Evolutionary conservation across 208 protist species (phyloP).

Genomic region (Angomonas ambiguus): DNA sequence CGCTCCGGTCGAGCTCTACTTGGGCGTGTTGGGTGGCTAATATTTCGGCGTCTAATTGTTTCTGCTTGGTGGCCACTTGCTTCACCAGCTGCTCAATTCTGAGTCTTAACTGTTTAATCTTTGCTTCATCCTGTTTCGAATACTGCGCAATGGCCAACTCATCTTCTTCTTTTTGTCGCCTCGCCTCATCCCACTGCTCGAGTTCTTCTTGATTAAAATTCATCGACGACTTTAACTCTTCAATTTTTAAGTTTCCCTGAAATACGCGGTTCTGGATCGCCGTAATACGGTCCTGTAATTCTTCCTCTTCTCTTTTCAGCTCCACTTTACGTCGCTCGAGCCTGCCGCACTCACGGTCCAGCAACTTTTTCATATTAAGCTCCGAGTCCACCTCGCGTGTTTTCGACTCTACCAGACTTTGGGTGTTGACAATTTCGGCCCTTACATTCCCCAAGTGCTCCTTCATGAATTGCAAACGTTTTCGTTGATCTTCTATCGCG

Average conservation of each 20-base stretch:
- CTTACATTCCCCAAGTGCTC: conserved; percentile 91
- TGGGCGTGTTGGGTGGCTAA: conserved; percentile 83
- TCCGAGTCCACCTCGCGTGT: conserved; percentile 89
- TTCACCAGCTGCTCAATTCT: conserved; percentile 72
- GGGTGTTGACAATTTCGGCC: conserved; percentile 85
- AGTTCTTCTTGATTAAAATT: conserved; percentile 93
- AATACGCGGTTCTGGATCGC: conserved; percentile 85
- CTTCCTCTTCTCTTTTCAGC: conserved; percentile 43
- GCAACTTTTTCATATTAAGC: conserved; percentile 84
- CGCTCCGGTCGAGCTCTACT: conserved; percentile 91
- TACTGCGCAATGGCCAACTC: conserved; percentile 88
- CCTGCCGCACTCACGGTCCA: conserved; percentile 83
- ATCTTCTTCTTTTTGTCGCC: conserved; percentile 93
- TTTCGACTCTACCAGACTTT: conserved; percentile 86
- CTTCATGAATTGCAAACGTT: conserved; percentile 83
- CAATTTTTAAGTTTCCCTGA: conserved; percentile 88
- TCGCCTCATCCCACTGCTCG: conserved; percentile 92
- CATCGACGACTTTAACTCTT: conserved; percentile 87
- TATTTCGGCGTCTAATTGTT: conserved; percentile 65
- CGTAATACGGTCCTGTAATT: conserved; percentile 64
- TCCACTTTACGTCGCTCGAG: conserved; percentile 47
- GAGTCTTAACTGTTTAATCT: conserved; percentile 81
- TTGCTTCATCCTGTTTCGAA: conserved; percentile 81
- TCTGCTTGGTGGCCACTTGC: conserved; percentile 44
- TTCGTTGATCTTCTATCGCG: conserved; percentile 70